Evolutionary conservation across 108 stramenopile species (phyloP).

Genomic region (Discostella pseudostelligera): DNA sequence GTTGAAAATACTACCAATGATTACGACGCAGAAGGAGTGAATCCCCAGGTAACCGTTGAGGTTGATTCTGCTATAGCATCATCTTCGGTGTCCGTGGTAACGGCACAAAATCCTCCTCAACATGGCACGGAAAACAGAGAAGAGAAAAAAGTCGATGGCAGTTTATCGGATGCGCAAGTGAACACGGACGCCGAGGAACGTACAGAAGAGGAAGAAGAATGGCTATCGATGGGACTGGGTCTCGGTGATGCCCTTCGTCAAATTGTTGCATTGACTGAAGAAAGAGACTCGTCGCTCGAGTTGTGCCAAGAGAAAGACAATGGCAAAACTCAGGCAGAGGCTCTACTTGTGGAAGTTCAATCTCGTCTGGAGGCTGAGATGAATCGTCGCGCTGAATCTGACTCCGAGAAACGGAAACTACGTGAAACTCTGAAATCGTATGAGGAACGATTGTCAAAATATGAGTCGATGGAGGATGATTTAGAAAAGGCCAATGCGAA

Average conservation of each 20-base stretch:
- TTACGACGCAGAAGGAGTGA: no score
- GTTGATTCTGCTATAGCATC: not conserved
- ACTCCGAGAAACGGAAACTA: conserved; percentile 22
- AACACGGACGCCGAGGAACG: conserved; percentile 6
- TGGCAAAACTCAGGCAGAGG: conserved; percentile 22
- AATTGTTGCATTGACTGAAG: conserved; percentile 45
- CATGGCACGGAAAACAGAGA: not conserved
- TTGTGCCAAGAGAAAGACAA: conserved; percentile 35
- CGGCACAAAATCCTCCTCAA: not conserved
- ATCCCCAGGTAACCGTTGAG: not conserved
- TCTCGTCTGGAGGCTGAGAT: conserved; percentile 63
- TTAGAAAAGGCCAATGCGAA: conserved; percentile 37
- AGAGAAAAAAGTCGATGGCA: not conserved
- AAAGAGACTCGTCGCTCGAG: conserved; percentile 37
- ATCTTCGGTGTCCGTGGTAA: not conserved
- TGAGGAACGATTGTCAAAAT: conserved; percentile 29
- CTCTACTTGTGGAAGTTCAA: conserved; percentile 64
- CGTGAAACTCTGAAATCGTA: conserved; percentile 20
- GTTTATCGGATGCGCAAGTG: not conserved
- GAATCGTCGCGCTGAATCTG: conserved; percentile 42
- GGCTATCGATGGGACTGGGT: conserved; percentile 40
- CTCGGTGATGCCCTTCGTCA: conserved; percentile 45
- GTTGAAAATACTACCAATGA: no score
- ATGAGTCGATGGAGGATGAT: conserved; percentile 46
- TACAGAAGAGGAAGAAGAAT: conserved; percentile 45